Percentiles rank a stretch among this genome's conserved stretches.
These are phyloP conservation scores for Zarea fungicola DNA, from an alignment of 2,329 filamentous ascomycete genomes.

Conservation along the genomic window DNA sequence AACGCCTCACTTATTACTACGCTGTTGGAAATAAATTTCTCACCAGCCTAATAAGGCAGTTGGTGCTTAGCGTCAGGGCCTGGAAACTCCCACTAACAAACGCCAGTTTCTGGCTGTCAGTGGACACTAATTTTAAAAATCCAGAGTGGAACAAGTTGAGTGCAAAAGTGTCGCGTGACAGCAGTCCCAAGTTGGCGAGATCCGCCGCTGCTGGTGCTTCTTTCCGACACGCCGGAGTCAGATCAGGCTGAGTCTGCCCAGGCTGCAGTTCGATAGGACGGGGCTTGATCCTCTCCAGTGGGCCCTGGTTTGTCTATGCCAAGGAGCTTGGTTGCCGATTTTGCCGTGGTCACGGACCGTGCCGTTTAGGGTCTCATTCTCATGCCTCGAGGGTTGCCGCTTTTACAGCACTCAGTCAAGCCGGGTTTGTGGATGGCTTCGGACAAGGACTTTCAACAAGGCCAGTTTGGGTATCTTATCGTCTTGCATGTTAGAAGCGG, in stretches of 20 bases:
- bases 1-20: too few relatives aligned
- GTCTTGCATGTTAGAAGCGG: not conserved
- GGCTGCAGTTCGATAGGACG: not conserved
- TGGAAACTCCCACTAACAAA: not conserved
- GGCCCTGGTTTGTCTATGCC: not conserved
- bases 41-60: not conserved
- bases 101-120: not conserved
- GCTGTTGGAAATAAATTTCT: too few relatives aligned
- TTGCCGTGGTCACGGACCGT: not conserved
- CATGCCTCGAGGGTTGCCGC: not conserved
- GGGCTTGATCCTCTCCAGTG: not conserved
- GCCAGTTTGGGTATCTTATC: not conserved
- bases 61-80: not conserved
- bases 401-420: not conserved
- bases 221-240: not conserved
- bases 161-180: not conserved
- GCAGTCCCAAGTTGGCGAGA: not conserved
- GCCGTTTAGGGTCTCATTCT: not conserved
- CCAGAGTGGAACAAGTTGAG: not conserved
- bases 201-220: not conserved
- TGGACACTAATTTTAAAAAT: not conserved
- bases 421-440: not conserved
- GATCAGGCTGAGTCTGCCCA: not conserved
- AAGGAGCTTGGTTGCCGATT: not conserved
- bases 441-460: not conserved